Base-by-base conservation (phyloP, 331 rosid species). In the Saraca asoca region DNA sequence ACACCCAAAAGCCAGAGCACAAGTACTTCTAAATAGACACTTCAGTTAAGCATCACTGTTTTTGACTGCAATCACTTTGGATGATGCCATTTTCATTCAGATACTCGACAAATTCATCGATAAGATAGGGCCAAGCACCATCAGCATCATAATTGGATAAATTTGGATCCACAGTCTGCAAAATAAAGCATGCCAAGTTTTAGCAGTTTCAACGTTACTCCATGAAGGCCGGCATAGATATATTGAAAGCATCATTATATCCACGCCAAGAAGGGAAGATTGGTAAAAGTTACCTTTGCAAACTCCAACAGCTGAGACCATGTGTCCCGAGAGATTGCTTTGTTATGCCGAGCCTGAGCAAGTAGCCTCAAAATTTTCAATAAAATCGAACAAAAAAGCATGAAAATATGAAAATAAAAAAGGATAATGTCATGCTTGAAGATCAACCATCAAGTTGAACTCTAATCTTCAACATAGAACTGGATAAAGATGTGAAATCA, bases 71-170 rank as follows among this genome's bases (percentile, higher is more conserved):
- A 66, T 81, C 95, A 20, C 38, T 81, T 70, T 83, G 85, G 75
- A 75, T 75, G 62, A 90, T 45, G 35, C 89, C 92, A 67, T 94
- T 90, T 74, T 90, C 99, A 5, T 66, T 79, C 80, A 94, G 81
- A 81, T 88, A 90, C 60, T 94, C 99, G 0, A 90, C 99, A 80
- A 94, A 94, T 71, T 94, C 97, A 53, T 94, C 99, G 24, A 94
- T 90, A 19, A 94, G 97, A 68, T 94, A 94, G 0, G 99, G 99
- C 99, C 99, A 90, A 10, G 99, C 99, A 56, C 99, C 99, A 83
- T 90, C 95, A 2, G 96, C 89, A 55, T 94, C 99, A 38, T 94
- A 94, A 78, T 90, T 82, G 16, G 92, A 75, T 73, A 94, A 82
- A 48, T 72, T 75, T 7, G 87, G 75, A 42, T 81, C 91, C 24